Base-by-base conservation (phyloP, 352 stramenopile genomes). In the Blastocystis sp. region DNA sequence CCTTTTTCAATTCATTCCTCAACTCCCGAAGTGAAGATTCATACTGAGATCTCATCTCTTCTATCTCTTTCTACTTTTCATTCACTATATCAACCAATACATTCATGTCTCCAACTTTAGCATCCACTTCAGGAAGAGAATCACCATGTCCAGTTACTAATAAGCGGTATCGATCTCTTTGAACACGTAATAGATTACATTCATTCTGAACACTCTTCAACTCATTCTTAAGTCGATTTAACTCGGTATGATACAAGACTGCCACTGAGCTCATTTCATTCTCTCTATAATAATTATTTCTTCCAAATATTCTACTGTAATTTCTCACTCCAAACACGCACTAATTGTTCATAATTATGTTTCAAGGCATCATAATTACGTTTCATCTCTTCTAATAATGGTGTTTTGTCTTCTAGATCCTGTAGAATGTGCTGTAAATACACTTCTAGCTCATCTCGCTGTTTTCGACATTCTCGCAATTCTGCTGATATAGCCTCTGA, bases 341-440 rank as follows among this genome's bases (percentile, higher is more conserved):
- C 27, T 22, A 81, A 19, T 33, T 6, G 22, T 7, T 81, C 35
- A 40, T 81, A 81, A 15, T 81, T 56, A 0, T 64, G 35, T 37
- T 37, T 24, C 70, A 81, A 22, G 35, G 42, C 24, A 5, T 81
- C 70, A 40, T 59, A 81, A 22, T 44, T 24, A 1, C 19, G 3
- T 9, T 60, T 24, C 22, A 35, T 17, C 0, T 2, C 42, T 42
- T 11, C 1, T 44, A 81, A 17, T 22, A 81, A 17, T 19, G 70
- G 70, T 42, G 70, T 81, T 64, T 60, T 59, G n/a, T 81, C 70
- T 35, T 81, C 70, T 24, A 81, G 17, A 13, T 81, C 70, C 24
- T 62, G 70, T n/a, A 81, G 70, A 0, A 81, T 35, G 37, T 59
- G 40, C 6, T 64, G 5, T n/a, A 81, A 40, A 64, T 44, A 81